Evolutionary conservation across 148 eudicot genomes (phyloP), one percentile per base, ranked within the genome.

Genomic region (Diospyros lotus): DNA sequence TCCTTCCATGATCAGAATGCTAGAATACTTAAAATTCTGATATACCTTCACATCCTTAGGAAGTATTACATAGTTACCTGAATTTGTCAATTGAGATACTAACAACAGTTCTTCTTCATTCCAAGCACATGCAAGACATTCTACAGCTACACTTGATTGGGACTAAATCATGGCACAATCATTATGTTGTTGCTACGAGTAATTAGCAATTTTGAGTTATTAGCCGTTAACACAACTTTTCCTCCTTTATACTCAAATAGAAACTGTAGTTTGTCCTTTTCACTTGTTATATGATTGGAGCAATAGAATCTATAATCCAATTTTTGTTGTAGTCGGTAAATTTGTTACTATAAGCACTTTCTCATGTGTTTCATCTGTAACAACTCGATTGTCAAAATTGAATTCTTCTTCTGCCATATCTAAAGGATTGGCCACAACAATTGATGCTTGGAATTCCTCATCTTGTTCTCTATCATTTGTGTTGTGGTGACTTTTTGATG

Each of bases 271-370:
- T 52, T 69, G 1, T 69, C 59, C 14, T 69, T 69, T 10, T 51
- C 59, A 3, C 59, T 28, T 2, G 44, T 69, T 38, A 67, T 67
- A 38, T 67, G 70, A 67, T 48, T 67, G 1, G 70, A 67, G 39
- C 70, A 67, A 1, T 39, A 3, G 13, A 67, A 46, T 67, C 70
- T 4, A 67, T 46, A 39, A 67, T 67, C 55, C 70, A 67, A n/a
- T 67, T 39, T n/a, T 41, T 13, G 5, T 15, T 45, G 54, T 67
- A 67, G 46, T 67, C 14, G 39, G 48, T 67, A 48, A 4, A 8
- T 48, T 48, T 4, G 52, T 8, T 48, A 48, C 52, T 48, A 8
- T 48, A 48, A 67, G 38, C 2, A 9, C 10, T 46, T 4, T 9
- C n/a, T 58, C 62, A 58, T 28, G 28, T 28, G 28, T 28, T 28